Conservation (phyloP, 2,329 filamentous ascomycete genomes). For the Aspergillus fructus region DNA sequence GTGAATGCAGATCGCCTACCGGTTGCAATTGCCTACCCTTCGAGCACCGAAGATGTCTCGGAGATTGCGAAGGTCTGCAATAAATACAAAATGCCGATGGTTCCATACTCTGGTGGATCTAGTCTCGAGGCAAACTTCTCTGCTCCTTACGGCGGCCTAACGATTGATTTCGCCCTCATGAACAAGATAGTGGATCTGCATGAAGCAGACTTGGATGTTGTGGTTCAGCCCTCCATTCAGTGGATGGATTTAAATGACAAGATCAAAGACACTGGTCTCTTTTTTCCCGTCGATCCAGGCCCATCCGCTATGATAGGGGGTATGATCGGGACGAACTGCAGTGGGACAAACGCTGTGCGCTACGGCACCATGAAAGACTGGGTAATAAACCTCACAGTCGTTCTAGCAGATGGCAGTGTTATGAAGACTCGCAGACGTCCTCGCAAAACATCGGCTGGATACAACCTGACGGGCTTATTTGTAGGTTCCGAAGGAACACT, state of each 20-base stretch:
- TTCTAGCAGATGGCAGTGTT: conserved; percentile 65
- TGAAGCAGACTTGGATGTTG: conserved; percentile 85
- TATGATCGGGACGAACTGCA: conserved; percentile 69
- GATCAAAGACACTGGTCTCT: conserved; percentile 71
- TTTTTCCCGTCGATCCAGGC: conserved; percentile 88
- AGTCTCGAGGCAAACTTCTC: conserved; percentile 90
- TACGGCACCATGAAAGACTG: conserved; percentile 78
- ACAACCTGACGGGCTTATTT: conserved; percentile 69
- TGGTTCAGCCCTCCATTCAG: conserved; percentile 87
- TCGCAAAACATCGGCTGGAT: conserved; percentile 68
- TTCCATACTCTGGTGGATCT: conserved; percentile 82
- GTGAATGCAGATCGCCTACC: conserved; percentile 65
- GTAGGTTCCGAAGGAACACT: conserved; percentile 70
- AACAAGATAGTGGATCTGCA: conserved; percentile 76
- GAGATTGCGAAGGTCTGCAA: conserved; percentile 69
- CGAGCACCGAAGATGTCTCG: conserved; percentile 63
- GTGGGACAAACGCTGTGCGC: conserved; percentile 59
- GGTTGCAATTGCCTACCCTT: conserved; percentile 65
- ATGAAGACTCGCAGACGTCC: conserved; percentile 69
- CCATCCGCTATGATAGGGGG: conserved; percentile 60
- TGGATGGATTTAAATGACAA: conserved; percentile 86
- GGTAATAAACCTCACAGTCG: conserved; percentile 70
- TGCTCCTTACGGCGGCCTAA: conserved; percentile 80
- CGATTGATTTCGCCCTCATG: conserved; percentile 88
- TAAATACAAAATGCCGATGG: conserved; percentile 77